A percentile compares a stretch with the other conserved stretches of the same genome.
These are phyloP conservation scores for Epichloe amarillans DNA, from an alignment of 2,329 filamentous ascomycete genomes.

Conservation along the genomic window DNA sequence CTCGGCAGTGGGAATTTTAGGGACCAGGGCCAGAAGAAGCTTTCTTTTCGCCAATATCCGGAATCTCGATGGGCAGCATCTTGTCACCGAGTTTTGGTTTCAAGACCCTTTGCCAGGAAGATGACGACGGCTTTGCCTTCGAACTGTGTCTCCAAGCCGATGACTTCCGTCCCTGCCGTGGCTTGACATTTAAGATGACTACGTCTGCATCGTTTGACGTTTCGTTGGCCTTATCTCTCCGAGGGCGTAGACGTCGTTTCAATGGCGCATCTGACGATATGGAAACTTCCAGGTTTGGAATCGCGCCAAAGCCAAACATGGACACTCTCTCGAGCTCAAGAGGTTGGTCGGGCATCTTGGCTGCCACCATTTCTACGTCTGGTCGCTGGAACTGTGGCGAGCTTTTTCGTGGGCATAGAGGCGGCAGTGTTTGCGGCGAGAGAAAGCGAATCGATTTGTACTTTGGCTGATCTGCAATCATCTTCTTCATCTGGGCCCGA, in stretches of 20 bases:
- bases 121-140: neutral
- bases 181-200: neutral
- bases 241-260: conserved; percentile 6
- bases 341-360: conserved; percentile 3
- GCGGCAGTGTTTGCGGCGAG: conserved; percentile 4
- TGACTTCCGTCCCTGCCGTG: neutral
- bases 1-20: neutral
- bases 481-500: conserved; percentile 12
- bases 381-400: conserved; percentile 1
- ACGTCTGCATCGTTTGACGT: neutral
- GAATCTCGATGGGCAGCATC: neutral
- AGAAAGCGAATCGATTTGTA: conserved; percentile 1
- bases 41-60: neutral
- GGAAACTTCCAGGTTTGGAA: conserved; percentile 8
- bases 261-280: conserved; percentile 2
- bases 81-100: neutral
- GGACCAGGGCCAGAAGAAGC: neutral
- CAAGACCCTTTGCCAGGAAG: neutral
- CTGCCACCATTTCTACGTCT: conserved; percentile 8
- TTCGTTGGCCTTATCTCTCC: neutral
- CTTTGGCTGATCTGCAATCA: neutral
- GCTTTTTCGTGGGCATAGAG: conserved; percentile 3
- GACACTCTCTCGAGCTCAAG: conserved; percentile 3
- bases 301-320: conserved; percentile 10
- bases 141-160: neutral